These are phyloP conservation scores for Proliferodiscus dingleyae DNA, from an alignment of 2,329 filamentous ascomycete genomes.

Conservation along the genomic window DNA sequence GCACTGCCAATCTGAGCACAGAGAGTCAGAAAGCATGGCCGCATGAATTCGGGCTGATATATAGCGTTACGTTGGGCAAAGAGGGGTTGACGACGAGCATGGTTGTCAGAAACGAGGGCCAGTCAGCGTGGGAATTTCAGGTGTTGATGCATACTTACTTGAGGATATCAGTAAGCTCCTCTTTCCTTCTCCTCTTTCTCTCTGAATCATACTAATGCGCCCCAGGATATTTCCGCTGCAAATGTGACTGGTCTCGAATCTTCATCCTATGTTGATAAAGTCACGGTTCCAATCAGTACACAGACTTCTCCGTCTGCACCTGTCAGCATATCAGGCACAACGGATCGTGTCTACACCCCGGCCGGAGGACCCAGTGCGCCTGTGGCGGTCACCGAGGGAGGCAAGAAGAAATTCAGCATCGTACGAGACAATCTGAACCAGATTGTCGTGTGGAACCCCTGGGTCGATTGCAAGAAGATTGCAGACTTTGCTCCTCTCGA, in stretches of 20 bases:
- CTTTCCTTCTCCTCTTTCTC: slow-evolving; percentile 15
- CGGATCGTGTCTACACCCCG: slow-evolving; percentile 83
- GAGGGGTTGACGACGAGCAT: slow-evolving; percentile 74
- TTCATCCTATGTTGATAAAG: slow-evolving; percentile 79
- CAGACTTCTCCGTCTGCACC: slow-evolving; percentile 57
- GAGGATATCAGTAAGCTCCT: slow-evolving; percentile 68
- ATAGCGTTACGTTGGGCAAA: slow-evolving; percentile 80
- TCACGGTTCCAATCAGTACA: slow-evolving; percentile 51
- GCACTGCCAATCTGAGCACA: slow-evolving; percentile 63
- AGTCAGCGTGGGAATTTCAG: slow-evolving; percentile 81
- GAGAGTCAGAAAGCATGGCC: slow-evolving; percentile 72
- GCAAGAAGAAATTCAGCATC: slow-evolving; percentile 64
- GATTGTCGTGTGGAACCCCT: slow-evolving; percentile 96
- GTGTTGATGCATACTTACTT: slow-evolving; percentile 90
- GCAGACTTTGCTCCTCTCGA: slow-evolving; percentile 85
- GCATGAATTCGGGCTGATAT: slow-evolving; percentile 82
- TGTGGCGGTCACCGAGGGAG: slow-evolving; percentile 57
- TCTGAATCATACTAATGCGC: neutral
- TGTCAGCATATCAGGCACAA: slow-evolving; percentile 70
- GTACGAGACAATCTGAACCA: slow-evolving; percentile 81
- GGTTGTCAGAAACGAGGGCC: slow-evolving; percentile 83
- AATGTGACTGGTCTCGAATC: slow-evolving; percentile 71
- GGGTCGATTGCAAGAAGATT: slow-evolving; percentile 75
- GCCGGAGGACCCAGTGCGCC: slow-evolving; percentile 53
- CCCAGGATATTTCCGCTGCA: slow-evolving; percentile 72